Evolutionary conservation across 2,329 filamentous ascomycete genomes (phyloP).

Genomic region (Ceratocystis smalleyi): DNA sequence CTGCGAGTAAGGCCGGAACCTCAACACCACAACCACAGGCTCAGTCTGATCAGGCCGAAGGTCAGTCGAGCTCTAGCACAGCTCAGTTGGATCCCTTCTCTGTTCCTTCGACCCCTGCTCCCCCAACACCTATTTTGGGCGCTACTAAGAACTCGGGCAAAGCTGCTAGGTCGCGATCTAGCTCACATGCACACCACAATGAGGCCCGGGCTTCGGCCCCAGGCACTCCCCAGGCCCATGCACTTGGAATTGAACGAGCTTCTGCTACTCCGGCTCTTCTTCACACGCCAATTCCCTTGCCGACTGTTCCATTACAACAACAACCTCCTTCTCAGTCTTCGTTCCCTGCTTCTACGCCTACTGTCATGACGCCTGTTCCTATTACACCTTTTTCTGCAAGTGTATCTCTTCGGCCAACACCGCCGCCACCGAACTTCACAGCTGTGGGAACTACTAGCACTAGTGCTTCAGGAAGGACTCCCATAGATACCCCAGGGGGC

Average conservation of each 20-base stretch:
- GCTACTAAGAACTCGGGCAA: conserved; percentile 25
- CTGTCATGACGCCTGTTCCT: neutral
- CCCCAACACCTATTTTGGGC: conserved; percentile 33
- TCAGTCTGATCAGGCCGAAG: neutral
- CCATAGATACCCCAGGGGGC: neutral
- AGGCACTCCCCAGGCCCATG: conserved; percentile 27
- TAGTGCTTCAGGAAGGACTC: neutral
- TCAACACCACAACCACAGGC: conserved; percentile 18
- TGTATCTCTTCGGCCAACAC: conserved; percentile 6
- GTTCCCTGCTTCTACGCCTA: conserved; percentile 19
- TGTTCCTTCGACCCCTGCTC: conserved; percentile 8
- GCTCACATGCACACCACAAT: conserved; percentile 33
- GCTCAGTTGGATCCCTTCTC: neutral
- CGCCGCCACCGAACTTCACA: conserved; percentile 9
- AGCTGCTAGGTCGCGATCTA: conserved; percentile 40
- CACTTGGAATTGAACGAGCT: conserved; percentile 17
- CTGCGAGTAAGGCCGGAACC: conserved; percentile 27
- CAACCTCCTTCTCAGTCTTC: conserved; percentile 25
- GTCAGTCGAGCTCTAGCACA: neutral
- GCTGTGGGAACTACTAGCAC: neutral
- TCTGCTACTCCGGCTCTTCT: conserved; percentile 3
- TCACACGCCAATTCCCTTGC: conserved; percentile 13
- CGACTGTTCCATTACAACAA: conserved; percentile 20
- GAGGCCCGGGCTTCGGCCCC: conserved; percentile 28
- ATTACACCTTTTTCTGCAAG: neutral